Evolutionary conservation across 257 asterid species (phyloP).

Genomic region (Nicotiana sylvestris): DNA sequence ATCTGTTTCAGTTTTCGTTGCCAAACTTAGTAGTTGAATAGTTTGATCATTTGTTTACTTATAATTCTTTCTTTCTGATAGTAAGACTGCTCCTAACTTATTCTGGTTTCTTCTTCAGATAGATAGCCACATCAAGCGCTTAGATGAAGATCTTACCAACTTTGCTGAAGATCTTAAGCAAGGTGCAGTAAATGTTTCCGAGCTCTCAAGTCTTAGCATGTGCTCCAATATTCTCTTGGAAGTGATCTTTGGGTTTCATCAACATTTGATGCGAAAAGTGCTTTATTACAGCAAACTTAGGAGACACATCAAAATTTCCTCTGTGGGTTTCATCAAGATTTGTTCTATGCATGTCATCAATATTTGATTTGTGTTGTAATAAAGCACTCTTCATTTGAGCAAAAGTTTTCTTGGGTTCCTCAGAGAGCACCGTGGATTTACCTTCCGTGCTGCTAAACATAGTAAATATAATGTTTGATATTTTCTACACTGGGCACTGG

Average conservation of each 20-base stretch:
- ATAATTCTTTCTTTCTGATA: not conserved
- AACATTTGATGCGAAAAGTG: not conserved
- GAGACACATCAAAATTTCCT: not conserved
- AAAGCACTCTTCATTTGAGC: not conserved
- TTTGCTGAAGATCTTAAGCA: slow-evolving; percentile 97
- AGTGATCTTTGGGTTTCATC: not conserved
- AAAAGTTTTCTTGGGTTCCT: not conserved
- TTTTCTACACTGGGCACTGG: not conserved
- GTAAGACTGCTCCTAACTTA: slow-evolving; percentile 11
- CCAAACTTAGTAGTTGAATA: not conserved
- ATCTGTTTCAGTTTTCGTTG: not conserved
- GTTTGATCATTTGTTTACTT: not conserved
- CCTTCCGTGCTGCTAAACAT: not conserved
- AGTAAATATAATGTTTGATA: not conserved
- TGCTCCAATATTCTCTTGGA: not conserved
- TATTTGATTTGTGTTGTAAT: not conserved
- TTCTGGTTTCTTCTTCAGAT: slow-evolving; percentile 49
- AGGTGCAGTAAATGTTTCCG: slow-evolving; percentile 39
- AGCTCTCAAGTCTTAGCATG: not conserved
- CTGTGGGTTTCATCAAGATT: not conserved
- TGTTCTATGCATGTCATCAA: too few species aligned
- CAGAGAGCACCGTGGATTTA: not conserved
- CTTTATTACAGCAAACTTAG: not conserved
- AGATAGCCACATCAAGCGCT: slow-evolving; percentile 91
- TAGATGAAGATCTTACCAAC: slow-evolving; percentile 89